These are phyloP conservation scores for Gleditsia sinensis DNA, from an alignment of 306 rosid genomes.

Conservation along the genomic window DNA sequence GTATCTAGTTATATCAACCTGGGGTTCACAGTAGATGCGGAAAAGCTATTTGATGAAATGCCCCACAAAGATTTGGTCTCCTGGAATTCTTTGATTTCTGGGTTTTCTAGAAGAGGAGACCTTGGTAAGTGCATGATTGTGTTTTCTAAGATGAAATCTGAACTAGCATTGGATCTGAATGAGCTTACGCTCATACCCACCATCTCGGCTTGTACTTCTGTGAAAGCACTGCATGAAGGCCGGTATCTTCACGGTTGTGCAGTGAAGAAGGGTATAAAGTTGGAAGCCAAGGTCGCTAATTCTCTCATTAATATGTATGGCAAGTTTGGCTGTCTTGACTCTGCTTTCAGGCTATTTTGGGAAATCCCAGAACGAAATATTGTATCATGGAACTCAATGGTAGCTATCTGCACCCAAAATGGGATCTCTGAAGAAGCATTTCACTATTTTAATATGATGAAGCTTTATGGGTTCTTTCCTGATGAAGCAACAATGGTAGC, in stretches of 20 bases:
- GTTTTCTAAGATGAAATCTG: constrained; percentile 51
- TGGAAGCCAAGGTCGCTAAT: constrained; percentile 61
- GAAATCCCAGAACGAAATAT: constrained; percentile 48
- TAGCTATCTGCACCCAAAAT: constrained; percentile 51
- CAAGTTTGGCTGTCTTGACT: constrained; percentile 49
- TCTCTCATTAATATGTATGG: constrained; percentile 74
- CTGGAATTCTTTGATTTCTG: constrained; percentile 75
- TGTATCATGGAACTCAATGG: constrained; percentile 74
- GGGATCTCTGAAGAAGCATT: constrained; percentile 49
- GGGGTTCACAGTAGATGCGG: constrained; percentile 59
- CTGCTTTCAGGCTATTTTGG: constrained; percentile 55
- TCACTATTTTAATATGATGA: constrained; percentile 56
- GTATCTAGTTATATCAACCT: constrained; percentile 47
- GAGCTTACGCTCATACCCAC: constrained; percentile 61
- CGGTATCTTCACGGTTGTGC: constrained; percentile 62
- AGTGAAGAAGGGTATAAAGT: constrained; percentile 53
- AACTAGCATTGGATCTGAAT: constrained; percentile 43
- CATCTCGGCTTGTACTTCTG: constrained; percentile 57
- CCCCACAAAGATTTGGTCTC: constrained; percentile 63
- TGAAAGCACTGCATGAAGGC: constrained; percentile 47
- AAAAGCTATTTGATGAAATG: constrained; percentile 65
- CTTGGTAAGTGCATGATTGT: constrained; percentile 50
- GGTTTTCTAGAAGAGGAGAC: constrained; percentile 52
- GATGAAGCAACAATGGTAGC: constrained; percentile 67
- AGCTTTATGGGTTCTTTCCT: constrained; percentile 47